phyloP scores from a whole-genome alignment of 495 filamentous ascomycete species.

The Oleoguttula mirabilis region DNA sequence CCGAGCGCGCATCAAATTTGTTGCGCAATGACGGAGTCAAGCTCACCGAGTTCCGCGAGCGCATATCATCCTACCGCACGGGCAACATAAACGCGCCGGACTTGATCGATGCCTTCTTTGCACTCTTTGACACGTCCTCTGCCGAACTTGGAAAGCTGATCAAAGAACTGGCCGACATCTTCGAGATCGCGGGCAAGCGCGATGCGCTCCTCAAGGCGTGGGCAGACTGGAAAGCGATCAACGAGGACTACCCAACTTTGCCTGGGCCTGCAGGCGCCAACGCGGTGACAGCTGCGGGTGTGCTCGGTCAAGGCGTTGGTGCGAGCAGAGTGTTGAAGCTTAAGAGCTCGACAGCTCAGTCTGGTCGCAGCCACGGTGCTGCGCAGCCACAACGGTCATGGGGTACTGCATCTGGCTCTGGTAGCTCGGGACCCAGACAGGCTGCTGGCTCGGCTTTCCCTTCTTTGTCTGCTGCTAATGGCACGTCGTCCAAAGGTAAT shows the following conservation, averaged over 20 bases:
- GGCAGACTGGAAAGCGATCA: conserved; percentile 89
- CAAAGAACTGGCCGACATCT: conserved; percentile 86
- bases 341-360: conserved; percentile 67
- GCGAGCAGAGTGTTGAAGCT: conserved; percentile 55
- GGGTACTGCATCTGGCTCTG: conserved; percentile 28
- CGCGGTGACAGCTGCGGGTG: conserved; percentile 34
- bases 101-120: conserved; percentile 69
- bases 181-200: conserved; percentile 65
- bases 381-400: conserved; percentile 38
- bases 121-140: conserved; percentile 69
- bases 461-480: conserved; percentile 6
- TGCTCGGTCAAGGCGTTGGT: conserved; percentile 35
- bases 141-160: conserved; percentile 76
- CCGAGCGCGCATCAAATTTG: conserved; percentile 71
- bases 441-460: conserved; percentile 23
- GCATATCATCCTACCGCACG: conserved; percentile 62
- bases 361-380: conserved; percentile 41
- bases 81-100: conserved; percentile 54
- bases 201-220: conserved; percentile 65
- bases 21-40: conserved; percentile 62
- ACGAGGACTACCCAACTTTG: conserved; percentile 90
- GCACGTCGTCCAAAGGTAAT: conserved; percentile 23
- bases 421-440: conserved; percentile 18
- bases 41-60: conserved; percentile 58
- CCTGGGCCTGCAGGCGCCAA: conserved; percentile 54